Evolutionary conservation across 345 rosid genomes (phyloP).

Genomic region (Punica granatum): DNA sequence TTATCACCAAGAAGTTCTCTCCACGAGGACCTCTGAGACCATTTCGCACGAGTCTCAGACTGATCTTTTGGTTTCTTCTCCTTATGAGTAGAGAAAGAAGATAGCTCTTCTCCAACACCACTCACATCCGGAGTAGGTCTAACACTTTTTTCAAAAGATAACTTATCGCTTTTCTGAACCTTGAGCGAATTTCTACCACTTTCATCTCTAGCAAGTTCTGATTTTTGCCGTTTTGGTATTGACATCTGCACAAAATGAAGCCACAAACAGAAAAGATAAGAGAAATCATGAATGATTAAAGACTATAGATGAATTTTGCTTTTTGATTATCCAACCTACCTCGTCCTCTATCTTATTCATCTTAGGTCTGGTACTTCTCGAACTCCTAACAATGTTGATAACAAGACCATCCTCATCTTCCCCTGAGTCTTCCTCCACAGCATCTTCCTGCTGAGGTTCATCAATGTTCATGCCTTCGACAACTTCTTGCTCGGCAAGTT

Average conservation of each 20-base stretch:
- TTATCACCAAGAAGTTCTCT: conserved; percentile 50
- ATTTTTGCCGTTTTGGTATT: conserved; percentile 10
- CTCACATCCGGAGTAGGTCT: conserved; percentile 19
- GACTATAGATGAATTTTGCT: not conserved
- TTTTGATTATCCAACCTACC: not conserved
- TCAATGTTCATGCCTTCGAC: conserved; percentile 17
- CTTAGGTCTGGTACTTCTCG: not conserved
- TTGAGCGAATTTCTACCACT: conserved; percentile 13
- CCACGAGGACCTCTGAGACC: conserved; percentile 83
- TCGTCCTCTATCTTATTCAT: not conserved
- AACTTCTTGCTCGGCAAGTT: conserved; percentile 19
- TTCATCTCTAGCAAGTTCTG: conserved; percentile 20
- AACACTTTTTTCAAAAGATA: conserved; percentile 27
- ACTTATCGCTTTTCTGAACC: conserved; percentile 18
- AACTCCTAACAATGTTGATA: conserved; percentile 34
- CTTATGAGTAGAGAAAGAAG: conserved; percentile 7
- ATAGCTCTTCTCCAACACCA: conserved; percentile 21
- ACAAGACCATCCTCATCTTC: conserved; percentile 44
- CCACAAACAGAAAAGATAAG: conserved; percentile 11
- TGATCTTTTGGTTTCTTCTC: conserved; percentile 1
- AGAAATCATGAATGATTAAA: not conserved
- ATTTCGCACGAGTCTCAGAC: conserved; percentile 19
- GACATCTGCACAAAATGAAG: conserved; percentile 30
- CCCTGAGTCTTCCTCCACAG: conserved; percentile 9
- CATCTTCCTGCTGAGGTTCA: conserved; percentile 18